phyloP scores from a whole-genome alignment of 2,329 filamentous ascomycete genomes.

The Didymella lethalis region DNA sequence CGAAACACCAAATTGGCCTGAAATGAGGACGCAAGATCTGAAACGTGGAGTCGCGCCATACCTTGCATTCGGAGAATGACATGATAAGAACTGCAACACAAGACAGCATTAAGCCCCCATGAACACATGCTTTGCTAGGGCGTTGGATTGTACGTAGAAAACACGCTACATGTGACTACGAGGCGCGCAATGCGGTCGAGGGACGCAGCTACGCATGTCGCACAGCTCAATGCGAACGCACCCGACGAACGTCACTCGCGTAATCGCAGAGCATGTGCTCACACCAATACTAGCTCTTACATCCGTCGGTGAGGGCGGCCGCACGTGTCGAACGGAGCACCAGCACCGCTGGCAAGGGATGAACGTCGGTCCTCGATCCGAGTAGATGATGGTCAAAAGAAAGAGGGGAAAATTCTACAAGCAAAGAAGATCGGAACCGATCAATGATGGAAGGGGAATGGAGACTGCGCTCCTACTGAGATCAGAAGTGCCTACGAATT shows the following conservation, averaged over 20 bases:
- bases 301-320: background rate
- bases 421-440: background rate
- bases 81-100: background rate
- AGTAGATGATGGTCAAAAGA: background rate
- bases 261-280: constrained; percentile 3
- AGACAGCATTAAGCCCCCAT: background rate
- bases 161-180: background rate
- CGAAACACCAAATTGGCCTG: constrained; percentile 29
- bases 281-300: constrained; percentile 1
- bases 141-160: background rate
- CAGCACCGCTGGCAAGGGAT: constrained; percentile 2
- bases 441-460: background rate
- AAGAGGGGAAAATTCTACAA: background rate
- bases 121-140: background rate
- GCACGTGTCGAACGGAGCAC: constrained; percentile 9
- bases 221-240: constrained; percentile 1
- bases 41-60: constrained; percentile 31
- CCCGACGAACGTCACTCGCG: background rate
- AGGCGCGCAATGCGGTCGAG: background rate
- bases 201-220: background rate
- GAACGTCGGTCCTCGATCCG: background rate
- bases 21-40: constrained; percentile 29
- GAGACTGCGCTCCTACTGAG: background rate
- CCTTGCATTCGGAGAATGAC: constrained; percentile 6
- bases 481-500: background rate